Base-by-base conservation (phyloP, 2,329 filamentous ascomycete genomes). In the Scytalidium lignicola region DNA sequence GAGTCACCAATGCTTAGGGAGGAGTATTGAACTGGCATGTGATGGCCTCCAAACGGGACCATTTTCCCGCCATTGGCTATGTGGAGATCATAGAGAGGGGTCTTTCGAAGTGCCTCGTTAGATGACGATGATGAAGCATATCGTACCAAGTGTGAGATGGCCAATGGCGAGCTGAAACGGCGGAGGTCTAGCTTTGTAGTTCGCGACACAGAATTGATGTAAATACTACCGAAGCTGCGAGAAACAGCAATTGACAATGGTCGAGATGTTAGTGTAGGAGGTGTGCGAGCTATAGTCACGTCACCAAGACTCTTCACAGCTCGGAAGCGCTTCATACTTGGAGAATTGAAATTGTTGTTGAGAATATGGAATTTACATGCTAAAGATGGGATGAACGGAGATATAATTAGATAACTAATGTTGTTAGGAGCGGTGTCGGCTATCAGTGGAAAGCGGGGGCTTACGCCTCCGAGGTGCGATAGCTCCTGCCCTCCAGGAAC, bases 1-100 rank as follows among this genome's bases (percentile, higher is more conserved):
- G 90, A 95, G 53, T 90, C 88, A 58, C 81, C 78, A 55, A 96
- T 86, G 58, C 86, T 85, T 57, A 88, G 77, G 57, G 83, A 80
- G 28, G 77, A 70, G 73, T 97, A 99, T 68, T 93, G 87, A 41
- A 99, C 83, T 7, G 93, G 93, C 90, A 99, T 96, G 59, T 81
- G 76, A 73, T 85, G 96, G 58, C 90, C 90, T 55, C 88, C 92
- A 70, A 96, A 99, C n/a, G 90, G 88, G 44, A 96, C 92, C 82
- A 97, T 93, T 73, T 95, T 96, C 58, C 80, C 93, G 58, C 89
- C 89, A 64, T 88, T 75, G 51, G 80, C 76, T 54, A 91, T 63
- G 67, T 95, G 88, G 19, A 95, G 74, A 60, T 90, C 83, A 68
- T 92, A 87, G 19, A 96, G 75, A 22, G 85, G 83, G 2, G 89